phyloP scores from a whole-genome alignment of 2,329 filamentous ascomycete species.

The Furcasterigmium sp. region DNA sequence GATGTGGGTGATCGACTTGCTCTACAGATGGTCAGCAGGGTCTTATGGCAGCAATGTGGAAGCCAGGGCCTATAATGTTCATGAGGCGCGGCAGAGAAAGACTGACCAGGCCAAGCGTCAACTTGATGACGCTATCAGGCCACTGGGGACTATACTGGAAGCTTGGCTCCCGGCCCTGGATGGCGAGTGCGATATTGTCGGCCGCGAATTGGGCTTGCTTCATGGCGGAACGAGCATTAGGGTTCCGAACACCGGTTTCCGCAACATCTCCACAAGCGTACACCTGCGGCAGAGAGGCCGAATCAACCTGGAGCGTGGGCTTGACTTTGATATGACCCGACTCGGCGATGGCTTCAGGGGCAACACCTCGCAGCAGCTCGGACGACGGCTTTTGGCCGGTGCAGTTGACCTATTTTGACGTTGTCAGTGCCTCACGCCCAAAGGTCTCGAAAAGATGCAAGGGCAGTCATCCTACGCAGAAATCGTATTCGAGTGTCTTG shows the following conservation, averaged over 20 bases:
- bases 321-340: slow-evolving; percentile 48
- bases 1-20: slow-evolving; percentile 37
- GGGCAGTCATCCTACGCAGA: slow-evolving; percentile 31
- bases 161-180: slow-evolving; percentile 31
- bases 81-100: background rate
- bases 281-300: slow-evolving; percentile 41
- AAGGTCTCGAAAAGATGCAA: slow-evolving; percentile 3
- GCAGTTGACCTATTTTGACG: slow-evolving; percentile 45
- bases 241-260: slow-evolving; percentile 40
- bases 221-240: slow-evolving; percentile 50
- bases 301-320: slow-evolving; percentile 50
- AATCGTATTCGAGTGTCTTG: slow-evolving; percentile 40
- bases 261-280: slow-evolving; percentile 63
- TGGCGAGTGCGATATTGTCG: slow-evolving; percentile 46
- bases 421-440: too few species aligned
- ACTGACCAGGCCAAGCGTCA: slow-evolving; percentile 48
- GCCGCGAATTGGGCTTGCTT: slow-evolving; percentile 48
- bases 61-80: background rate
- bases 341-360: slow-evolving; percentile 35
- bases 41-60: background rate
- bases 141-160: slow-evolving; percentile 35
- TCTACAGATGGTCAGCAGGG: too few species aligned
- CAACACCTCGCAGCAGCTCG: slow-evolving; percentile 35
- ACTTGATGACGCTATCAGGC: slow-evolving; percentile 45
- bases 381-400: slow-evolving; percentile 56